phyloP scores from a whole-genome alignment of 192 early-diverging fungal genomes.

The Coemansia sp. region DNA sequence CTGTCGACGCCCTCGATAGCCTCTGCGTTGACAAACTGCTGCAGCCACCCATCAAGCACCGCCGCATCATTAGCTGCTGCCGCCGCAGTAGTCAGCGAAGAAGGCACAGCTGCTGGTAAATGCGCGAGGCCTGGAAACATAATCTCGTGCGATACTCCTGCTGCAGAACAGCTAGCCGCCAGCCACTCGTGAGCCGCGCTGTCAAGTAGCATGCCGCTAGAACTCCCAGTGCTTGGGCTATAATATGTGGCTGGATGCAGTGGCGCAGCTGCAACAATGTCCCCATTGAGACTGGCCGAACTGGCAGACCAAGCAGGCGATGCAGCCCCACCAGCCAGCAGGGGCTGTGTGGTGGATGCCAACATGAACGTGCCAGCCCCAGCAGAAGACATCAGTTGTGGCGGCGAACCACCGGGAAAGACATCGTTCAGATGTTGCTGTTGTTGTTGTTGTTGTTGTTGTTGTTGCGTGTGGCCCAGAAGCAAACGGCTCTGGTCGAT shows the following conservation, averaged over 20 bases:
- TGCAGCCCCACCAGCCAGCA: not conserved
- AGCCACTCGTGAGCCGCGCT: constrained; percentile 14
- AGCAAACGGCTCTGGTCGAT: not conserved
- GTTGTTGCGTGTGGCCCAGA: not conserved
- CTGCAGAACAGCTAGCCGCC: not conserved
- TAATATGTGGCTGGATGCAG: not conserved
- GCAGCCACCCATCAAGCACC: constrained; percentile 43
- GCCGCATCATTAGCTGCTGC: constrained; percentile 21
- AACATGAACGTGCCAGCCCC: not conserved
- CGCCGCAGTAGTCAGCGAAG: not conserved
- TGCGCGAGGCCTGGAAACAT: constrained; percentile 22
- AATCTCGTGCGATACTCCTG: not conserved
- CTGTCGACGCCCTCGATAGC: constrained; percentile 19
- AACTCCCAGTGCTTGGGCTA: not conserved
- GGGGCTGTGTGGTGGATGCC: not conserved
- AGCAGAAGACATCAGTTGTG: not conserved
- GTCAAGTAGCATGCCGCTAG: not conserved
- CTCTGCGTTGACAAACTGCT: constrained; percentile 45
- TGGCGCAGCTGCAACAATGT: constrained; percentile 14
- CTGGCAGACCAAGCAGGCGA: constrained; percentile 44
- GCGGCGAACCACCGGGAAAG: not conserved
- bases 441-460: not conserved
- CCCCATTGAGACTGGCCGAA: constrained; percentile 25
- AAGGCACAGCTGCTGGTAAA: not conserved
- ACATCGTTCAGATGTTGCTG: not conserved